Percentiles rank a stretch among this genome's conserved stretches.
phyloP scores from a whole-genome alignment of 768 basidiomycete genomes.

The Tylopilus plumbeoviolaceoides region DNA sequence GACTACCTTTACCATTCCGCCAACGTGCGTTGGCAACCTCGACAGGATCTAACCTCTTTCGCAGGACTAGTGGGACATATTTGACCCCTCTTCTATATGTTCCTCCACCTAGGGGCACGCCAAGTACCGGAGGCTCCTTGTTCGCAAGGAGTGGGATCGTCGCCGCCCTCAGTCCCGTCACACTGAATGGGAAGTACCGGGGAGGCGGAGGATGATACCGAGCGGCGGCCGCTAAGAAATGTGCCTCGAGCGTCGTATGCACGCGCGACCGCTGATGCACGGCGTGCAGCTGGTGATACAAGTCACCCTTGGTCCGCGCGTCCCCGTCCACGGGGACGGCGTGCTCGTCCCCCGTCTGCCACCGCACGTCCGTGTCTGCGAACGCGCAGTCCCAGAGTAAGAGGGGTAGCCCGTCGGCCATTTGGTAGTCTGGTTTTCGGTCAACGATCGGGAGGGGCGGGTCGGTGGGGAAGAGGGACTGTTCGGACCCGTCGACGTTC shows the following conservation, averaged over 20 bases:
- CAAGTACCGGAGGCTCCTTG: conserved; percentile 31
- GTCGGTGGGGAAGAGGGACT: not conserved
- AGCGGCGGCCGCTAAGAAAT: conserved; percentile 59
- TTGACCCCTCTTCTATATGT: conserved; percentile 53
- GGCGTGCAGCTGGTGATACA: conserved; percentile 52
- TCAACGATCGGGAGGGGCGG: conserved; percentile 48
- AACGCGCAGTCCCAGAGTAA: conserved; percentile 91
- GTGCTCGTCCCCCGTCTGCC: conserved; percentile 56
- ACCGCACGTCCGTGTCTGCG: conserved; percentile 57
- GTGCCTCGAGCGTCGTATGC: conserved; percentile 55
- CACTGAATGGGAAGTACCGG: conserved; percentile 35
- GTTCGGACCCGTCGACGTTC: conserved; percentile 49
- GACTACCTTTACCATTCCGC: conserved; percentile 60
- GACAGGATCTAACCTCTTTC: conserved; percentile 66
- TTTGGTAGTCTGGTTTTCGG: conserved; percentile 85
- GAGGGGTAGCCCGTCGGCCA: conserved; percentile 89
- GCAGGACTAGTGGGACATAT: conserved; percentile 63
- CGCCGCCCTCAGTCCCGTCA: conserved; percentile 18
- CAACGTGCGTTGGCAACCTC: conserved; percentile 78
- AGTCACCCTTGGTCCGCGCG: conserved; percentile 30
- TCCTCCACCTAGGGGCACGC: conserved; percentile 72
- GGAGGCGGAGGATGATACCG: conserved; percentile 45
- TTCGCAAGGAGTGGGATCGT: conserved; percentile 15
- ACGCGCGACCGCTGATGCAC: conserved; percentile 60
- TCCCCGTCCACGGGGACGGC: conserved; percentile 6